These are phyloP conservation scores for Staphylotrichum longicolle DNA, from an alignment of 495 filamentous ascomycete genomes.

Conservation along the genomic window DNA sequence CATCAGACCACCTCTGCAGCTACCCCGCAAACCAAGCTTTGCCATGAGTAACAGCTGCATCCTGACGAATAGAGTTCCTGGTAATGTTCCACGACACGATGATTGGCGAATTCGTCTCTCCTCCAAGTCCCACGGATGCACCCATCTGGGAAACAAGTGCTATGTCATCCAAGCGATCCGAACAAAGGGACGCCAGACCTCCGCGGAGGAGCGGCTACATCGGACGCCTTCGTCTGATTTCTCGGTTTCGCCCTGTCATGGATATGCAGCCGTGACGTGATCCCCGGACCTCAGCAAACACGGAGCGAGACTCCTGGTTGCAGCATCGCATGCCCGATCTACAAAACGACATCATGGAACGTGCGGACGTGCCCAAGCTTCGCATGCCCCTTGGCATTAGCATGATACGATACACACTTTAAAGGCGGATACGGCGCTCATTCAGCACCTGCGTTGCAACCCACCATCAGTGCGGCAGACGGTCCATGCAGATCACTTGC, in stretches of 20 bases:
- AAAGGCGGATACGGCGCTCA: no score
- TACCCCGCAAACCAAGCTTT: conserved; percentile 6
- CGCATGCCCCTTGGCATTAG: no score
- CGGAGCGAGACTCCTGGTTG: not conserved
- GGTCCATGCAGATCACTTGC: no score
- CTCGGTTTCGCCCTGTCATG: not conserved
- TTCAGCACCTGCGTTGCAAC: no score
- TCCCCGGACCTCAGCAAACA: not conserved
- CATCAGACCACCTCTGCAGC: conserved; percentile 8
- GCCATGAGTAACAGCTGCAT: not conserved
- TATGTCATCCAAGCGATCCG: not conserved
- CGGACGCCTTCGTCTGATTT: not conserved
- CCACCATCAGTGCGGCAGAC: no score
- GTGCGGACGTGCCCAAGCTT: not conserved
- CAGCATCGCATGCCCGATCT: conserved; percentile 1
- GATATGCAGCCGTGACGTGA: conserved; percentile 14
- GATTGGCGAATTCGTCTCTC: conserved; percentile 1
- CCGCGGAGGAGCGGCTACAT: conserved; percentile 2
- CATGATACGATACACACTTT: no score
- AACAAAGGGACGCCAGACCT: not conserved
- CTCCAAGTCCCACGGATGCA: not conserved
- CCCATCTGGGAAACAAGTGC: no score
- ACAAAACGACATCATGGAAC: not conserved
- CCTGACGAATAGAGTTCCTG: not conserved
- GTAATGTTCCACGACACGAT: not conserved